phyloP scores from a whole-genome alignment of 208 protist species.

The Lotmaria passim region DNA sequence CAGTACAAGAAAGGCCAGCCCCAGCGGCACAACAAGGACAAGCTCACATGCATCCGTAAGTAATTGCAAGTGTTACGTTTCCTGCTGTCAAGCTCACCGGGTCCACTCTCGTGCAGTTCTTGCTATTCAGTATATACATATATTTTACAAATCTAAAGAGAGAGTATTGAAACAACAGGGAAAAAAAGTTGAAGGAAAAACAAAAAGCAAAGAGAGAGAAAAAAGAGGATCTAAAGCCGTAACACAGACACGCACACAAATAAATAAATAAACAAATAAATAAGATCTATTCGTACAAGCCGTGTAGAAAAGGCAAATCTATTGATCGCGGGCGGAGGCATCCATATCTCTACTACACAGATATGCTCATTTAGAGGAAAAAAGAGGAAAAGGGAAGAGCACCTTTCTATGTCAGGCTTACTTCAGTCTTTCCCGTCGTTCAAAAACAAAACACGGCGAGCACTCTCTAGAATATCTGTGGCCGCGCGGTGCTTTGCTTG shows the following conservation, averaged over 20 bases:
- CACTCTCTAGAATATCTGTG: slow-evolving; percentile 54
- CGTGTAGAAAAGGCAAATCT: slow-evolving; percentile 1
- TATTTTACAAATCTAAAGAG: neutral
- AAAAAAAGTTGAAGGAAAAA: neutral
- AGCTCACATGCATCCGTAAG: too few species aligned
- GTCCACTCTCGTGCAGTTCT: too few species aligned
- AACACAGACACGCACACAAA: too few species aligned
- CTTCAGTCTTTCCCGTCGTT: slow-evolving; percentile 14
- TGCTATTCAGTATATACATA: too few species aligned
- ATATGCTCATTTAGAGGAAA: neutral
- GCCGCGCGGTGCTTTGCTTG: slow-evolving; percentile 49
- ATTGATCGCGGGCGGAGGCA: neutral
- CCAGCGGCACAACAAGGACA: too few species aligned
- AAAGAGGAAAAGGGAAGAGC: neutral
- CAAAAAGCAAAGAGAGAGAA: neutral
- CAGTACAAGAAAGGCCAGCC: too few species aligned
- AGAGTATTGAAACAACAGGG: neutral
- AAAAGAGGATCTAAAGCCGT: slow-evolving; percentile 6
- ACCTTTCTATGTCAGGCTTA: neutral
- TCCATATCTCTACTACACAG: neutral
- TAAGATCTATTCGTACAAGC: slow-evolving; percentile 19
- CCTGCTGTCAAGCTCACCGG: too few species aligned
- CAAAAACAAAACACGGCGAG: slow-evolving; percentile 52
- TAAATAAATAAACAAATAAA: slow-evolving; percentile 6
- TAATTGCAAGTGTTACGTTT: too few species aligned